Evolutionary conservation across 2,329 filamentous ascomycete genomes (phyloP).

Genomic region (Fusarium sp.): DNA sequence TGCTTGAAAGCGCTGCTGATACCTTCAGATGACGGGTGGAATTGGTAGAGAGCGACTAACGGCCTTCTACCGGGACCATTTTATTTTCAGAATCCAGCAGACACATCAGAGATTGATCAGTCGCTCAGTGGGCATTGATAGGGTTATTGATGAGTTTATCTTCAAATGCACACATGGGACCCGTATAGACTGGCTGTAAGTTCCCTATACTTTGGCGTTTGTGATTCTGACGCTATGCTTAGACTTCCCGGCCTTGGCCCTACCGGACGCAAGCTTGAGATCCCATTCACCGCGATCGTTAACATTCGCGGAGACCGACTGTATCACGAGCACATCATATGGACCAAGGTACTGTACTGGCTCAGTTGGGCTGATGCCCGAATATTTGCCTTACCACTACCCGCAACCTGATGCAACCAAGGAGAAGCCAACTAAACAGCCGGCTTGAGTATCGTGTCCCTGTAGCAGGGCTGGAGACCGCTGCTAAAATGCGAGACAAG

Average conservation of each 20-base stretch:
- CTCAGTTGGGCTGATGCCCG: conserved; percentile 59
- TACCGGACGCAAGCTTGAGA: neutral
- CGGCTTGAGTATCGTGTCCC: neutral
- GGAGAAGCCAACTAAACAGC: too few species aligned
- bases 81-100: conserved; percentile 80
- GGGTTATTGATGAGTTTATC: conserved; percentile 79
- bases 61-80: conserved; percentile 78
- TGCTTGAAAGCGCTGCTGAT: neutral
- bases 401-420: neutral
- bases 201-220: conserved; percentile 17
- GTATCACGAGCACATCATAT: conserved; percentile 75
- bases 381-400: conserved; percentile 12
- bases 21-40: conserved; percentile 71
- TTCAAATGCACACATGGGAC: conserved; percentile 72
- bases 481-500: neutral
- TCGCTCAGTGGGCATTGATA: conserved; percentile 77
- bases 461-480: neutral
- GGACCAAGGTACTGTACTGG: conserved; percentile 72
- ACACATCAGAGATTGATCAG: conserved; percentile 79
- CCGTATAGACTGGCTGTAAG: conserved; percentile 76
- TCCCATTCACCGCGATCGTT: conserved; percentile 67
- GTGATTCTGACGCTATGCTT: neutral
- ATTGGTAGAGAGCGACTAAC: conserved; percentile 73
- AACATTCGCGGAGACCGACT: conserved; percentile 72
- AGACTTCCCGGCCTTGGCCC: neutral